A percentile compares a stretch with the other conserved stretches of the same genome.
Conservation (phyloP, 108 stramenopile species). For the Conticribra guillardii region DNA sequence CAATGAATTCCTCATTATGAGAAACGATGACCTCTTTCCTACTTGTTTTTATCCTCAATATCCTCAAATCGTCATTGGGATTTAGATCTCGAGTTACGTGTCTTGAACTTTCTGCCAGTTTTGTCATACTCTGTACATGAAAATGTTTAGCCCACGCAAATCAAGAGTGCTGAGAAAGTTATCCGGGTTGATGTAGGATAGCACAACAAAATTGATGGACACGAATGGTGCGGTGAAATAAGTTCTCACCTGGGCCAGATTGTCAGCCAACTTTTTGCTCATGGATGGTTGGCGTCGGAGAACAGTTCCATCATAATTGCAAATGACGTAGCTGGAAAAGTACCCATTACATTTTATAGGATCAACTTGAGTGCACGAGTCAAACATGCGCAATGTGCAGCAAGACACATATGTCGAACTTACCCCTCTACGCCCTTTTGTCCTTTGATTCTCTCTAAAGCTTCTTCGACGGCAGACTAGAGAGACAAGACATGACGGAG, state of each 20-base stretch:
- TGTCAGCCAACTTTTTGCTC: slow-evolving; percentile 66
- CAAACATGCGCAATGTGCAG: not conserved
- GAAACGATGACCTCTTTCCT: slow-evolving; percentile 78
- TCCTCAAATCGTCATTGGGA: slow-evolving; percentile 76
- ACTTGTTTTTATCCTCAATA: slow-evolving; percentile 70
- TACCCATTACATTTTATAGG: not conserved
- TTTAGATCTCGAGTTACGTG: slow-evolving; percentile 74
- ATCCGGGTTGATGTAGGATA: not conserved
- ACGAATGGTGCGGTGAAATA: not conserved
- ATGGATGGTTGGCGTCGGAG: slow-evolving; percentile 68
- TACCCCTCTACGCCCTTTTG: slow-evolving; percentile 75
- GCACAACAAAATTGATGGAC: not conserved
- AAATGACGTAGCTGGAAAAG: slow-evolving; percentile 63
- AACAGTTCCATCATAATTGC: slow-evolving; percentile 71
- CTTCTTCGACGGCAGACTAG: slow-evolving; percentile 70
- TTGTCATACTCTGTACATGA: slow-evolving; percentile 45
- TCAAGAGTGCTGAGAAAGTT: not conserved
- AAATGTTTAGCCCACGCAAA: not conserved
- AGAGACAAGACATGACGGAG: not conserved
- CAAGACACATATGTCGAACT: no score
- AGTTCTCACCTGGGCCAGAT: slow-evolving; percentile 59
- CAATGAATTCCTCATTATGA: slow-evolving; percentile 67
- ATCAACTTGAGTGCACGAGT: not conserved
- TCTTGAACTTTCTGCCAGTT: slow-evolving; percentile 52
- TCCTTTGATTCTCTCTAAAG: slow-evolving; percentile 72